Conservation (phyloP, 1,284 basidiomycete genomes). For the Tetrapyrgos nigripes region DNA sequence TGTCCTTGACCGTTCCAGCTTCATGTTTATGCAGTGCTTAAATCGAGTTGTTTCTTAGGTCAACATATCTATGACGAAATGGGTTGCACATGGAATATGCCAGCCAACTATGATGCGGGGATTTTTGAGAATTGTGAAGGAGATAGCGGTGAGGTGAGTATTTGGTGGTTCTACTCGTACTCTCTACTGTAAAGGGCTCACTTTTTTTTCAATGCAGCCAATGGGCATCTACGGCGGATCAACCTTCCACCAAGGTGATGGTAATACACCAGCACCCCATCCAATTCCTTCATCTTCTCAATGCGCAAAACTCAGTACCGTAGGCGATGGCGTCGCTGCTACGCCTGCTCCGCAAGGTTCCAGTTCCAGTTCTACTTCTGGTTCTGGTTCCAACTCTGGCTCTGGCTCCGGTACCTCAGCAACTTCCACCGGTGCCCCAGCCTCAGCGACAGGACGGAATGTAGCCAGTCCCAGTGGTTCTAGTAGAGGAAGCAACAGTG, state of each 20-base stretch:
- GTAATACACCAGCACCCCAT: constrained; percentile 64
- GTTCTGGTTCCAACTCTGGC: background rate
- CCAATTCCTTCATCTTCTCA: constrained; percentile 59
- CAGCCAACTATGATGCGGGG: constrained; percentile 56
- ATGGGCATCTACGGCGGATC: constrained; percentile 76
- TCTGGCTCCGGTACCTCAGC: background rate
- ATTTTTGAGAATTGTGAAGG: constrained; percentile 66
- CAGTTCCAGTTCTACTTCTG: background rate
- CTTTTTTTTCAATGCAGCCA: constrained; percentile 43
- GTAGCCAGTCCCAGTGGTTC: too few relatives aligned
- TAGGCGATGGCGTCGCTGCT: constrained; percentile 45
- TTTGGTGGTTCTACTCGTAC: background rate
- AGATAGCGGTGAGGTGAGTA: constrained; percentile 54
- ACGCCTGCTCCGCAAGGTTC: constrained; percentile 21
- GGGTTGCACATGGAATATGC: constrained; percentile 54
- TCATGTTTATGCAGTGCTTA: constrained; percentile 39
- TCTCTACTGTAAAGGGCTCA: background rate
- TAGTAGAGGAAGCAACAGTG: too few relatives aligned
- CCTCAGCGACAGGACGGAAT: too few relatives aligned
- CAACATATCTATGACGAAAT: constrained; percentile 71
- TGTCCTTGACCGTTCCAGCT: constrained; percentile 34
- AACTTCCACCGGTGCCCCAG: background rate
- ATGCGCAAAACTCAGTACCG: constrained; percentile 51
- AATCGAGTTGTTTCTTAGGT: constrained; percentile 27
- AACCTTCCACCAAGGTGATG: constrained; percentile 71